Percentiles rank a stretch among this genome's conserved stretches.
phyloP scores from a whole-genome alignment of 2,329 filamentous ascomycete species.

The Trichoderma sp. region DNA sequence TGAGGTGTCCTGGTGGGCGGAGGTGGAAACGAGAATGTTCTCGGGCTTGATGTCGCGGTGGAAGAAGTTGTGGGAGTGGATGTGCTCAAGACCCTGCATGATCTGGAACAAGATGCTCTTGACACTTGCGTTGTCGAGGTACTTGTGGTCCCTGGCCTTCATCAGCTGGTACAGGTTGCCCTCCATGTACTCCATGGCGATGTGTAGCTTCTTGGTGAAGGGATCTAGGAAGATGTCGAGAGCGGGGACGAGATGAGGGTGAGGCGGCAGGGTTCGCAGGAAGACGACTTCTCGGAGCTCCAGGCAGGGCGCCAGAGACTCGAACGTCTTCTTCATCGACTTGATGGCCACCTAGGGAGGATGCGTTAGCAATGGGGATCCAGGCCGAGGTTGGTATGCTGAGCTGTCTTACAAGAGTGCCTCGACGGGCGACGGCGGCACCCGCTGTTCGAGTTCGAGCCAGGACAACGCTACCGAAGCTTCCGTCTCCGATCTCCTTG shows the following conservation, averaged over 20 bases:
- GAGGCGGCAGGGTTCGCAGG: constrained; percentile 79
- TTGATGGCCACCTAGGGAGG: constrained; percentile 90
- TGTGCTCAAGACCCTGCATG: constrained; percentile 91
- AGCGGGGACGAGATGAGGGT: constrained; percentile 92
- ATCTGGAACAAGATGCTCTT: constrained; percentile 99
- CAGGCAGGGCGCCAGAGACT: constrained; percentile 84
- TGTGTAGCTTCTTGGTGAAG: constrained; percentile 93
- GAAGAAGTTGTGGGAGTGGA: constrained; percentile 96
- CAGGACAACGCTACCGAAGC: constrained; percentile 92
- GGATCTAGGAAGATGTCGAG: constrained; percentile 98
- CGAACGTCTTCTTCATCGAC: constrained; percentile 99
- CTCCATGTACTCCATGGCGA: constrained; percentile 99
- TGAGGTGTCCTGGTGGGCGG: constrained; percentile 73
- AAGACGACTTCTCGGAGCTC: constrained; percentile 98
- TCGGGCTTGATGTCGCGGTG: constrained; percentile 99
- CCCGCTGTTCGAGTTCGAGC: constrained; percentile 90
- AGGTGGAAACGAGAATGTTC: constrained; percentile 95
- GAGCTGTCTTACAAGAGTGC: constrained; percentile 73
- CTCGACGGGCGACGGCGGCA: constrained; percentile 80
- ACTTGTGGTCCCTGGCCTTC: constrained; percentile 97
- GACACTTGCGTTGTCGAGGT: constrained; percentile 82
- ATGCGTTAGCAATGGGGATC: constrained; percentile 20
- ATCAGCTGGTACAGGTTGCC: constrained; percentile 98
- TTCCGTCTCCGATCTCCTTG: constrained; percentile 98
- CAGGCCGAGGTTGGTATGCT: neutral